Evolutionary conservation across 2,329 filamentous ascomycete species (phyloP).

Genomic region (Chalaropsis ovoidea): DNA sequence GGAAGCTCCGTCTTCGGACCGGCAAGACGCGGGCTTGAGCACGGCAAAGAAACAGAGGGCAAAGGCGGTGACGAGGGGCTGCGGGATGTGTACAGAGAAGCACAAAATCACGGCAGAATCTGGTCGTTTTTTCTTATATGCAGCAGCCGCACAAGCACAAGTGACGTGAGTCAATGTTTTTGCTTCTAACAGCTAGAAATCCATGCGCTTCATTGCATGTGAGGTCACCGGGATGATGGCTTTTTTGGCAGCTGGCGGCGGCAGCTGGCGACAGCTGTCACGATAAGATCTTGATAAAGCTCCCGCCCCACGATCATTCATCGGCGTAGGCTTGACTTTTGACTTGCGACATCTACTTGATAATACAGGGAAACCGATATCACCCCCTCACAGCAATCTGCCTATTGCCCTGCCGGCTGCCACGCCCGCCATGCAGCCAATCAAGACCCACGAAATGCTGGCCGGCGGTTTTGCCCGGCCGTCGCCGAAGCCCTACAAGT

Average conservation of each 20-base stretch:
- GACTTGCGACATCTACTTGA: neutral
- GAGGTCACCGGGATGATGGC: neutral
- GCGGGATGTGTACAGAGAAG: neutral
- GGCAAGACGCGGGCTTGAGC: too few relatives aligned
- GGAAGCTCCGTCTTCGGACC: slow-evolving; percentile 22
- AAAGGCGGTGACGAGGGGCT: neutral
- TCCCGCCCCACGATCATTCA: neutral
- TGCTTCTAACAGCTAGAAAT: neutral
- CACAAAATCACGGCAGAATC: neutral
- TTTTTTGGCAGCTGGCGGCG: neutral
- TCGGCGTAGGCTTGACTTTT: neutral
- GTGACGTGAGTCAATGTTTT: slow-evolving; percentile 15
- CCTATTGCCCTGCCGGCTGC: neutral
- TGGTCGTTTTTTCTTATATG: neutral
- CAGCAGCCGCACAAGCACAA: neutral
- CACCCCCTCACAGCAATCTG: too few relatives aligned
- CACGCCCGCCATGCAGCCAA: slow-evolving; percentile 6
- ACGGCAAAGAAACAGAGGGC: neutral
- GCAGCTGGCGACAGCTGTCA: neutral
- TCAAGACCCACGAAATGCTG: slow-evolving; percentile 23
- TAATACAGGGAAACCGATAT: too few relatives aligned
- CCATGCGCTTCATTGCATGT: neutral
- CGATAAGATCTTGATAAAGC: slow-evolving; percentile 12
- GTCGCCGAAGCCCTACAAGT: slow-evolving; percentile 16
- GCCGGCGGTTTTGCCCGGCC: slow-evolving; percentile 19